Conservation (phyloP, 768 basidiomycete genomes). For the Steccherinum ochraceum region DNA sequence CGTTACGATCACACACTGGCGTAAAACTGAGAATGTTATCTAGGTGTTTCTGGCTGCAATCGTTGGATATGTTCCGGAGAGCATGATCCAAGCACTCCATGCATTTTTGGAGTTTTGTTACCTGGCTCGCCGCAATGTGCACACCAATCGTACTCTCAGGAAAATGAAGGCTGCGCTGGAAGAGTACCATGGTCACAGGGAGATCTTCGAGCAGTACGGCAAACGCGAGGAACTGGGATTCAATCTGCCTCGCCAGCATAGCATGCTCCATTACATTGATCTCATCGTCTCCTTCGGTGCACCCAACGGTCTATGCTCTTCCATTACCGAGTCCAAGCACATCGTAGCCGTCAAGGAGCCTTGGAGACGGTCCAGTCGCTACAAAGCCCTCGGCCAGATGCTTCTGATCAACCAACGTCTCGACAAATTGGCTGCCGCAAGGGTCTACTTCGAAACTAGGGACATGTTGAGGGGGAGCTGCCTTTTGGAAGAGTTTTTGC, state of each 20-base stretch:
- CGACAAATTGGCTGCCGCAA: conserved; percentile 3
- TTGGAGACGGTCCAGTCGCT: conserved; percentile 16
- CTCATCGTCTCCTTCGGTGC: conserved; percentile 16
- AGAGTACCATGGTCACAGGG: conserved; percentile 23
- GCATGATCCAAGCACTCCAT: conserved; percentile 14
- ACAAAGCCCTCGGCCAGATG: conserved; percentile 18
- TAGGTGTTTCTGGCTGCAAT: conserved; percentile 25
- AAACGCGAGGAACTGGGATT: conserved; percentile 9
- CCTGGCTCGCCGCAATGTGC: conserved; percentile 9
- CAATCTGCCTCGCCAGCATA: conserved; percentile 13
- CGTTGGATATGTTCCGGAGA: conserved; percentile 15
- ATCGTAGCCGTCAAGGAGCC: conserved; percentile 22
- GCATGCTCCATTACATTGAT: conserved; percentile 11
- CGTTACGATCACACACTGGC: too few species aligned
- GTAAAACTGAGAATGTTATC: background rate
- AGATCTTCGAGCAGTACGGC: conserved; percentile 16
- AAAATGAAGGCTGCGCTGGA: conserved; percentile 15
- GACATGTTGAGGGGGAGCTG: conserved; percentile 2
- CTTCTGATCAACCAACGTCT: conserved; percentile 4
- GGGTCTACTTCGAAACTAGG: background rate
- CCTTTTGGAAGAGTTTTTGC: too few species aligned
- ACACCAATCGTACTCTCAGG: conserved; percentile 8
- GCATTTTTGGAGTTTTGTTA: conserved; percentile 25
- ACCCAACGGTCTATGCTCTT: conserved; percentile 21
- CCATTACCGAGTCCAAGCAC: conserved; percentile 22